A percentile compares a stretch with the other conserved stretches of the same genome.
Conservation (phyloP, 2,329 filamentous ascomycete species). For the Colletotrichum truncatum region DNA sequence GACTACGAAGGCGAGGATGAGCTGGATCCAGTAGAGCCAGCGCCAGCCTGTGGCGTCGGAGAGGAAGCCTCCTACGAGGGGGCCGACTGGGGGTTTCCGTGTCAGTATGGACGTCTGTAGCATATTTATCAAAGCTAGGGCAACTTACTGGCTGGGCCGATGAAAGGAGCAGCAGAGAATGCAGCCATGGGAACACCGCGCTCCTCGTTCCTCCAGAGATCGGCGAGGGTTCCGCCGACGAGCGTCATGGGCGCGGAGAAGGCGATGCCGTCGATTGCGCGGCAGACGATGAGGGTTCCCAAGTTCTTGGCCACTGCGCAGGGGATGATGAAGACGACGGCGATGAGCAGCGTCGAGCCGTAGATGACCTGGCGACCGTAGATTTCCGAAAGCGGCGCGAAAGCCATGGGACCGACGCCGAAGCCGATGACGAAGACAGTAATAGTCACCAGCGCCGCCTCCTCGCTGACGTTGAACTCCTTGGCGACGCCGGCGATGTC, state of each 20-base stretch:
- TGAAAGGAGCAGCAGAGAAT: slow-evolving; percentile 84
- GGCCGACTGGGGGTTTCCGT: slow-evolving; percentile 68
- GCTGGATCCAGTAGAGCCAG: slow-evolving; percentile 88
- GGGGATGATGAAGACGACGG: slow-evolving; percentile 83
- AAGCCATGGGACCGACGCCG: slow-evolving; percentile 81
- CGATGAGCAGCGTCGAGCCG: slow-evolving; percentile 71
- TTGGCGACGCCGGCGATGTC: slow-evolving; percentile 72
- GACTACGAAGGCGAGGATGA: slow-evolving; percentile 76
- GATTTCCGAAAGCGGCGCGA: slow-evolving; percentile 82
- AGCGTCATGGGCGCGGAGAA: slow-evolving; percentile 90
- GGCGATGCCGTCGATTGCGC: slow-evolving; percentile 82
- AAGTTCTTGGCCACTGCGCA: slow-evolving; percentile 82
- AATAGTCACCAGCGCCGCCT: slow-evolving; percentile 77
- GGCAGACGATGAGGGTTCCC: slow-evolving; percentile 77
- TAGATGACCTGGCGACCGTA: slow-evolving; percentile 79
- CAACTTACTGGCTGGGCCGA: slow-evolving; percentile 74
- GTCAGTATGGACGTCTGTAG: too few species aligned
- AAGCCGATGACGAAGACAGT: slow-evolving; percentile 85
- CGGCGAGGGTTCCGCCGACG: slow-evolving; percentile 83
- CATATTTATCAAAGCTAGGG: too few species aligned
- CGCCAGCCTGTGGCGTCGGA: slow-evolving; percentile 77
- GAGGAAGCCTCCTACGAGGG: slow-evolving; percentile 80
- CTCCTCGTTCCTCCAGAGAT: slow-evolving; percentile 87
- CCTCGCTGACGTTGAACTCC: slow-evolving; percentile 74
- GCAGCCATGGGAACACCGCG: slow-evolving; percentile 88